These are phyloP conservation scores for Wickerhamomyces bovis DNA, from an alignment of 805 yeast species.

Conservation along the genomic window DNA sequence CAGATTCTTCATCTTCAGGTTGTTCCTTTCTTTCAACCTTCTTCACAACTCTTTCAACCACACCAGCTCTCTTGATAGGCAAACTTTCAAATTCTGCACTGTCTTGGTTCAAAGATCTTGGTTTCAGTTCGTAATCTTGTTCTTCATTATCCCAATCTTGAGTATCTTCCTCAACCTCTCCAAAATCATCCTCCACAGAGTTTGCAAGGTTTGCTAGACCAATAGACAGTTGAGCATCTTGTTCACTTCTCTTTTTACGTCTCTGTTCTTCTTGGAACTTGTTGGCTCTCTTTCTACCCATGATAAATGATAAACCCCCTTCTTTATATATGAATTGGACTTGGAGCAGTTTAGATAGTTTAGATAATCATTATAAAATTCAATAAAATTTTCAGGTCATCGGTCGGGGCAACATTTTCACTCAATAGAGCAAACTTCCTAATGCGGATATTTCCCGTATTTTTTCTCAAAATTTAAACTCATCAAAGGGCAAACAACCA, in stretches of 20 bases:
- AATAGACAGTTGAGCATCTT: slow-evolving; percentile 17
- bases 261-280: slow-evolving; percentile 29
- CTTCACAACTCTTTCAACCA: slow-evolving; percentile 58
- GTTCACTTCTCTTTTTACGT: slow-evolving; percentile 19
- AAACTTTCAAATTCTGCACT: slow-evolving; percentile 56
- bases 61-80: slow-evolving; percentile 78
- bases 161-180: slow-evolving; percentile 6
- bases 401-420: slow-evolving; percentile 6
- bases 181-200: slow-evolving; percentile 6
- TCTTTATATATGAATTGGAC: too few species aligned
- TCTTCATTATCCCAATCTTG: slow-evolving; percentile 61
- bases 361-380: too few species aligned
- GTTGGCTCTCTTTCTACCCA: slow-evolving; percentile 34
- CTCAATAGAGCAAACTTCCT: not conserved
- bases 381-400: not conserved
- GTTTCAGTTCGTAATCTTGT: slow-evolving; percentile 69
- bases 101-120: slow-evolving; percentile 48
- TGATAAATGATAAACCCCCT: slow-evolving; percentile 11
- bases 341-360: too few species aligned
- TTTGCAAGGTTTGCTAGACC: slow-evolving; percentile 21
- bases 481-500: not conserved
- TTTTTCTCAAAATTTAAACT: not conserved
- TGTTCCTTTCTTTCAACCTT: slow-evolving; percentile 16
- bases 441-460: not conserved
- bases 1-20: slow-evolving; percentile 9